phyloP scores from a whole-genome alignment of 192 early-diverging fungal genomes.

The Entophlyctis luteolus region DNA sequence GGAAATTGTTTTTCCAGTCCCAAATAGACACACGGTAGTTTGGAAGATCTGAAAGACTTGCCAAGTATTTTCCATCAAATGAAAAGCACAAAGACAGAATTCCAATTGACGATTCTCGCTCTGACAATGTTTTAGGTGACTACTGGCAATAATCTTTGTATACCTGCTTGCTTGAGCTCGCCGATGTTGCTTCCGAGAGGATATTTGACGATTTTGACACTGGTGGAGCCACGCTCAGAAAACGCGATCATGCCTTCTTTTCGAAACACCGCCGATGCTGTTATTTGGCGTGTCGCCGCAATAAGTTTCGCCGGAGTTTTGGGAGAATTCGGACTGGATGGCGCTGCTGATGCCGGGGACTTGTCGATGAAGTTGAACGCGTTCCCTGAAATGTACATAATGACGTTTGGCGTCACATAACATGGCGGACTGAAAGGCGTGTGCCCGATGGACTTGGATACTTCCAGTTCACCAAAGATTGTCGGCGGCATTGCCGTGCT shows the following conservation, averaged over 20 bases:
- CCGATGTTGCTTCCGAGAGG: conserved; percentile 21
- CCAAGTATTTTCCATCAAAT: conserved; percentile 47
- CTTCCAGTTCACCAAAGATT: conserved; percentile 46
- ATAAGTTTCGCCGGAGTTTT: conserved; percentile 19
- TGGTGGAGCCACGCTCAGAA: conserved; percentile 36
- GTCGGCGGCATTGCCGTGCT: conserved; percentile 43
- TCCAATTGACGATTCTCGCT: background rate
- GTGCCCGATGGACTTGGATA: conserved; percentile 46
- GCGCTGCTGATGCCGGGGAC: background rate
- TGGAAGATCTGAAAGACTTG: conserved; percentile 45
- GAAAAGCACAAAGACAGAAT: conserved; percentile 43
- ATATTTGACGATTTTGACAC: conserved; percentile 47
- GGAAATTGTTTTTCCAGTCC: conserved; percentile 44
- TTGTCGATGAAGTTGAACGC: conserved; percentile 43
- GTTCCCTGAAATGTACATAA: conserved; percentile 49
- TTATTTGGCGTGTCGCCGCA: conserved; percentile 38
- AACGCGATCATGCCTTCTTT: conserved; percentile 44
- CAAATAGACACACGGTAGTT: conserved; percentile 40
- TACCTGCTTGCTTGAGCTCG: background rate
- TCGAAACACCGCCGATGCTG: conserved; percentile 38
- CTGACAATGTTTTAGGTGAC: background rate
- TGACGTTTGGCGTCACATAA: conserved; percentile 28
- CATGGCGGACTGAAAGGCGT: conserved; percentile 23
- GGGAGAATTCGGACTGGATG: background rate
- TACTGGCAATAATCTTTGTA: background rate